Base-by-base conservation (phyloP, 805 yeast species). In the Yamadazyma takamatsuzukensis region DNA sequence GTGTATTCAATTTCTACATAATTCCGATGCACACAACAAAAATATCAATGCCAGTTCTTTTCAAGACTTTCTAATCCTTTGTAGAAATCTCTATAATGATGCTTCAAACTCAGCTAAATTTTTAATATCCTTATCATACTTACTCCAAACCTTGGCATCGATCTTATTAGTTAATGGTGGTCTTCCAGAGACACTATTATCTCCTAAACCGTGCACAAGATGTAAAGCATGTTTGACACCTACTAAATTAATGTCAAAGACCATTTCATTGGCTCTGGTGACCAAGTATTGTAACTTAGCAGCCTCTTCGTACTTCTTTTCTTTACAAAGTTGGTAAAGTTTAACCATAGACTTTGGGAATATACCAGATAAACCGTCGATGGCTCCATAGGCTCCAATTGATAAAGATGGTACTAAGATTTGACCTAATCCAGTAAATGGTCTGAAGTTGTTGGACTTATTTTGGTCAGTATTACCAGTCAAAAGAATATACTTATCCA, bases 191-290 rank as follows among this genome's bases (percentile, higher is more conserved):
- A 27, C 29, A 13, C 19, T 10, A 3, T 22, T 4, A 17, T 31
- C 26, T n/a, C 62, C 62, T 30, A 38, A 47, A 13, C 47, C 57
- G 37, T 44, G 45, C 21, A 43, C 17, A 10, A 27, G 24, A 16
- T 47, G 41, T 25, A 49, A 32, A 11, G 51, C 52, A 28, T 40
- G 30, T 29, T 59, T 59, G n/a, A 57, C 54, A 23, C 61, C 64
- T 14, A 50, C 53, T 21, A 57, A 43, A 30, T 57, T 58, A 23
- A 55, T 46, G 21, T 50, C 55, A 23, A 44, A 44, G 9, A 55
- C 47, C 52, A 58, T 43, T 42, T 38, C 41, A 27, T 59, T 50
- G 18, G 47, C 55, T 19, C 30, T 38, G 15, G 54, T 44, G n/a
- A 48, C 51, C 30, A 38, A 28, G 16, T 27, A 40, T 27, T 49